These are phyloP conservation scores for Colletotrichum destructivum DNA, from an alignment of 2,329 filamentous ascomycete genomes.

Conservation along the genomic window DNA sequence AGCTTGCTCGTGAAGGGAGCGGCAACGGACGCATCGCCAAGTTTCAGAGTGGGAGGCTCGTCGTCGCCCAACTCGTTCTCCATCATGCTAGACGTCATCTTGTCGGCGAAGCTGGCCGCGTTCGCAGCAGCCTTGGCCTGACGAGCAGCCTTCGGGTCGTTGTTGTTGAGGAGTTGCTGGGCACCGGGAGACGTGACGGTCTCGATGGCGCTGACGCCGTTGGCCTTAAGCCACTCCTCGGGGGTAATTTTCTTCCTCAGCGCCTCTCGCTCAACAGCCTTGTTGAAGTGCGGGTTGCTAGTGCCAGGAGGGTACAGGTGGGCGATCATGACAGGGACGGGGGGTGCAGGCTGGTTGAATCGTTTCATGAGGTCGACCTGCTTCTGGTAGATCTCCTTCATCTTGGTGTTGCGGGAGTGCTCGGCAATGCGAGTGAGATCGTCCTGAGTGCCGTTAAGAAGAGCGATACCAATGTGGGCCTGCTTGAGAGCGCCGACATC, in stretches of 20 bases:
- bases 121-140: constrained; percentile 78
- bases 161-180: constrained; percentile 67
- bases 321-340: constrained; percentile 91
- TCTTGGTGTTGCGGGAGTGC: constrained; percentile 93
- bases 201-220: constrained; percentile 69
- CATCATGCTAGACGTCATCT: constrained; percentile 89
- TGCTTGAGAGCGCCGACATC: constrained; percentile 98
- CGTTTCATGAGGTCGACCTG: constrained; percentile 91
- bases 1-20: constrained; percentile 98
- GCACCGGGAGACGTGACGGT: constrained; percentile 78
- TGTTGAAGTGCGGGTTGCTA: constrained; percentile 92
- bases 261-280: constrained; percentile 90
- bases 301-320: constrained; percentile 95
- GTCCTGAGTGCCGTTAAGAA: constrained; percentile 94
- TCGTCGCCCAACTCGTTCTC: constrained; percentile 88
- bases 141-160: constrained; percentile 69
- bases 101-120: constrained; percentile 86
- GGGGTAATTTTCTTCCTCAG: constrained; percentile 80
- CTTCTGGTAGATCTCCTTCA: constrained; percentile 99
- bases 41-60: constrained; percentile 95
- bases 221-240: constrained; percentile 69
- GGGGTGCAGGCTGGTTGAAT: constrained; percentile 95
- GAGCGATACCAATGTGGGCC: constrained; percentile 95
- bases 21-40: constrained; percentile 96
- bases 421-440: constrained; percentile 94